phyloP scores from a whole-genome alignment of 768 basidiomycete species.

The Agaricus subrufescens region DNA sequence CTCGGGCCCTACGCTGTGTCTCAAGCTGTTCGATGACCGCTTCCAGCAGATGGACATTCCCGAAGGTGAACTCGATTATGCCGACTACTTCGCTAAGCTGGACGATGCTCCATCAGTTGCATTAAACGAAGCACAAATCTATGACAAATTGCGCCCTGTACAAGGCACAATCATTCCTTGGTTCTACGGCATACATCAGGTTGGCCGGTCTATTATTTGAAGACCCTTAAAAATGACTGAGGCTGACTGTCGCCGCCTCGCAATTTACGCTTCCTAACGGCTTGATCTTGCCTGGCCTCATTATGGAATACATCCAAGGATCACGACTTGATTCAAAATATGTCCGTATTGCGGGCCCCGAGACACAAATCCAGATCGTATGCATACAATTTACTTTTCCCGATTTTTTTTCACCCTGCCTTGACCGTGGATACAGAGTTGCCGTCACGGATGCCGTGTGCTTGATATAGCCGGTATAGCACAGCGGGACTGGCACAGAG shows the following conservation, averaged over 20 bases:
- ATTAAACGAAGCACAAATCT: constrained; percentile 17
- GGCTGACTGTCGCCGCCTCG: background rate
- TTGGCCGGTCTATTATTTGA: background rate
- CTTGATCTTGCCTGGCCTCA: constrained; percentile 12
- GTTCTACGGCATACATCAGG: constrained; percentile 22
- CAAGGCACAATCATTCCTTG: constrained; percentile 23
- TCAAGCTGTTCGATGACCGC: constrained; percentile 18
- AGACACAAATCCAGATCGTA: constrained; percentile 16
- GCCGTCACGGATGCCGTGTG: constrained; percentile 18
- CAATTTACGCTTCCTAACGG: constrained; percentile 15
- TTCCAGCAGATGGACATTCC: constrained; percentile 14
- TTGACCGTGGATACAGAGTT: constrained; percentile 15
- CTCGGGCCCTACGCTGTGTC: constrained; percentile 9
- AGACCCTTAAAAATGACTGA: background rate
- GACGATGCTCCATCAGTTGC: constrained; percentile 17
- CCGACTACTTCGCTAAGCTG: constrained; percentile 2
- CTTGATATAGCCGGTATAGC: constrained; percentile 19
- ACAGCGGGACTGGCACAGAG: constrained; percentile 21
- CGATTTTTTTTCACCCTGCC: too few species aligned
- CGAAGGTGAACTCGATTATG: constrained; percentile 8
- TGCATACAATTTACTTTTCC: background rate
- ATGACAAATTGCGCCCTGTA: constrained; percentile 18
- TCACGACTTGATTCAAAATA: constrained; percentile 10
- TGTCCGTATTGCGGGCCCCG: constrained; percentile 8
- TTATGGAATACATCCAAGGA: constrained; percentile 18